These are phyloP conservation scores for Cercophora sp. DNA, from an alignment of 495 filamentous ascomycete genomes.

Conservation along the genomic window DNA sequence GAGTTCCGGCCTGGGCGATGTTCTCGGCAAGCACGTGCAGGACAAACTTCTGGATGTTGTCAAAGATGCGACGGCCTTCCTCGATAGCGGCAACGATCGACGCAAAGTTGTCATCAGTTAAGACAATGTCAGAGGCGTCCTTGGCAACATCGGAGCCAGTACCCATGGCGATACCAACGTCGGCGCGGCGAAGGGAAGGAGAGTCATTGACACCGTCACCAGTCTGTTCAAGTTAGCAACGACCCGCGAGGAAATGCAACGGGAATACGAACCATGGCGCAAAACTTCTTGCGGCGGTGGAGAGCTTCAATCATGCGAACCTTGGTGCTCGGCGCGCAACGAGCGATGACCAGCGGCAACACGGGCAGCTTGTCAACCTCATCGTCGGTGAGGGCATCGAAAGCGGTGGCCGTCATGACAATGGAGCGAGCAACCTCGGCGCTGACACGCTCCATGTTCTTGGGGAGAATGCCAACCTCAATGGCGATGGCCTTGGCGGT, in stretches of 20 bases:
- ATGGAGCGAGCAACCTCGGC: conserved; percentile 50
- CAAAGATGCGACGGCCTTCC: conserved; percentile 71
- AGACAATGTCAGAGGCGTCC: conserved; percentile 77
- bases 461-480: conserved; percentile 68
- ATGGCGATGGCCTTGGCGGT: conserved; percentile 74
- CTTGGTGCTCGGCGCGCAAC: conserved; percentile 64
- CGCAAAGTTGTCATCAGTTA: conserved; percentile 85
- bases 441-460: conserved; percentile 49
- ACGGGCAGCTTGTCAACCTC: conserved; percentile 56
- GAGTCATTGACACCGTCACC: conserved; percentile 85
- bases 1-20: conserved; percentile 66
- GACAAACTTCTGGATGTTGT: conserved; percentile 80
- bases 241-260: neutral
- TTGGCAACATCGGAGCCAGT: conserved; percentile 85
- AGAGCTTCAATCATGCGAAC: conserved; percentile 65
- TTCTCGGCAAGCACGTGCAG: conserved; percentile 71
- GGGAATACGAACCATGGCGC: conserved; percentile 46
- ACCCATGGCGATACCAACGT: conserved; percentile 85
- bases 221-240: conserved; percentile 27
- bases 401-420: conserved; percentile 60
- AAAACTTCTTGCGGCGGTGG: conserved; percentile 54
- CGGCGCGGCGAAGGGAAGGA: conserved; percentile 68
- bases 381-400: conserved; percentile 54
- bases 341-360: conserved; percentile 60
- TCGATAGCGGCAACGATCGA: conserved; percentile 70